A percentile compares a stretch with the other conserved stretches of the same genome.
Conservation (phyloP, 1,284 basidiomycete genomes). For the Sporisorium reilianum region DNA sequence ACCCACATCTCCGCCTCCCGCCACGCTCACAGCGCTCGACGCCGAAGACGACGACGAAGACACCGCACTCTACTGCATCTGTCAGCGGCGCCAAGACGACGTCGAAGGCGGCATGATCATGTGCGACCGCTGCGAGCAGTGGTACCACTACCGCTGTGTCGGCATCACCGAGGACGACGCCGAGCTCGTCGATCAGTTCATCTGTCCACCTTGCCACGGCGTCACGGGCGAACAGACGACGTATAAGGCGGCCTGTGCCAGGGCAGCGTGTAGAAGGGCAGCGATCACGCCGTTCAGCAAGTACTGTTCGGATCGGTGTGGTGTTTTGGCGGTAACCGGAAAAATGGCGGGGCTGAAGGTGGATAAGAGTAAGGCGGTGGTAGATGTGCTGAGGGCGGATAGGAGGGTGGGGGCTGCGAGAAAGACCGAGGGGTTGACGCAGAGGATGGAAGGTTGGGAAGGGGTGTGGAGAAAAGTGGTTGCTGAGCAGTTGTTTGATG, state of each 20-base stretch:
- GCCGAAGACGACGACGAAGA: conserved; percentile 42
- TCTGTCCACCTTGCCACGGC: conserved; percentile 55
- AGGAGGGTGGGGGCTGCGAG: conserved; percentile 19
- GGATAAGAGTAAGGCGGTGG: conserved; percentile 10
- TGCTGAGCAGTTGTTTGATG: neutral
- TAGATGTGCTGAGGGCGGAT: conserved; percentile 13
- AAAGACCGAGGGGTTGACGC: conserved; percentile 21
- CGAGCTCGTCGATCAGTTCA: conserved; percentile 58
- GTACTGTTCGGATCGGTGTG: conserved; percentile 62
- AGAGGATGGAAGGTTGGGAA: neutral
- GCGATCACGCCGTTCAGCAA: conserved; percentile 54
- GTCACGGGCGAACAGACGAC: conserved; percentile 49
- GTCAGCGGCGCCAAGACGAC: conserved; percentile 47
- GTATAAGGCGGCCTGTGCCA: conserved; percentile 49
- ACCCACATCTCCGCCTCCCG: neutral
- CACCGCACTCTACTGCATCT: conserved; percentile 52
- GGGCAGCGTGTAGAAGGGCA: conserved; percentile 40
- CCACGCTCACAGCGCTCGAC: neutral
- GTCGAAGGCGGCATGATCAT: conserved; percentile 64
- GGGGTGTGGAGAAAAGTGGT: conserved; percentile 9
- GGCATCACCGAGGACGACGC: conserved; percentile 49
- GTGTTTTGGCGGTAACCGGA: conserved; percentile 34
- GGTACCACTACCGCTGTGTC: conserved; percentile 63
- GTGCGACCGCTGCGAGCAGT: conserved; percentile 64
- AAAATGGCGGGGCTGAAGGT: conserved; percentile 28